These are phyloP conservation scores for Microdochium nivale DNA, from an alignment of 2,329 filamentous ascomycete species.

Conservation along the genomic window DNA sequence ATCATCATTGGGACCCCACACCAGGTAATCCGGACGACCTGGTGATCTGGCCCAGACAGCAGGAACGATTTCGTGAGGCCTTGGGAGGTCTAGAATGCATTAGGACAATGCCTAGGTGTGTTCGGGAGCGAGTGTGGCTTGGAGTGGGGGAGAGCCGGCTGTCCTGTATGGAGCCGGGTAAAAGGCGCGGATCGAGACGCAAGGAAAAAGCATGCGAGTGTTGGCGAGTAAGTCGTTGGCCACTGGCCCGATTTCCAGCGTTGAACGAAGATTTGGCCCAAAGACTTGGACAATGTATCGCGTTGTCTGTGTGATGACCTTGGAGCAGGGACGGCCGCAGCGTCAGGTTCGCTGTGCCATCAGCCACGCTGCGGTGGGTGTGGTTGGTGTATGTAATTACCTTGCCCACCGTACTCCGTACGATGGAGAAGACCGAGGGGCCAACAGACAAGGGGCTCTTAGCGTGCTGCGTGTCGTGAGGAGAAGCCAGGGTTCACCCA, in stretches of 20 bases:
- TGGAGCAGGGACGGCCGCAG: too few relatives aligned
- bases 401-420: too few relatives aligned
- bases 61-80: not conserved
- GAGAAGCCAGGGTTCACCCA: not conserved
- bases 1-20: not conserved
- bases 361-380: too few relatives aligned
- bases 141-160: not conserved
- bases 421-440: not conserved
- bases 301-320: too few relatives aligned
- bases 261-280: too few relatives aligned
- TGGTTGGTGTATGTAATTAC: too few relatives aligned
- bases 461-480: not conserved
- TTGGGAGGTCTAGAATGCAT: not conserved
- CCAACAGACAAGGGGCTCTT: too few relatives aligned
- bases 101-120: not conserved
- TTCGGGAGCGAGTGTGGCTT: not conserved
- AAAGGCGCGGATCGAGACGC: not conserved
- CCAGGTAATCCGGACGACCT: not conserved
- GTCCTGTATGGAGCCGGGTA: not conserved
- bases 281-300: too few relatives aligned
- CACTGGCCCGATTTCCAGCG: too few relatives aligned
- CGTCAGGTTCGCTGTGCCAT: too few relatives aligned
- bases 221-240: not conserved
- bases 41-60: not conserved
- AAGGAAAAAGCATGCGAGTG: not conserved